Percentiles rank a stretch among this genome's conserved stretches.
These are phyloP conservation scores for Lotmaria passim DNA, from an alignment of 208 protist genomes.

Conservation along the genomic window DNA sequence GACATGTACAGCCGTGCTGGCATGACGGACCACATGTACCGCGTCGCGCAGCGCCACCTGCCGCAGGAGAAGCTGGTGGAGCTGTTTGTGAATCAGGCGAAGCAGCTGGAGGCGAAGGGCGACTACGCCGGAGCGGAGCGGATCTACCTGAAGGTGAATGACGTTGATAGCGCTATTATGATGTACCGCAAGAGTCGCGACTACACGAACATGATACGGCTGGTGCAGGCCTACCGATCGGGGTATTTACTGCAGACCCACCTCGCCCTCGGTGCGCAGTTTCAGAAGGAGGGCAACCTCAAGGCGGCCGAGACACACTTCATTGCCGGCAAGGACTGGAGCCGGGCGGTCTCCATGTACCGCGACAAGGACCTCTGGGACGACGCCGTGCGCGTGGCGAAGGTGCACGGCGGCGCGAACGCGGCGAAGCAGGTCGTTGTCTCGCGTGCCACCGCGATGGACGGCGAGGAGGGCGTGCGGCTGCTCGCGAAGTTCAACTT, in stretches of 20 bases:
- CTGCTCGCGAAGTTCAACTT: constrained; percentile 95
- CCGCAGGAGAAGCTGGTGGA: constrained; percentile 86
- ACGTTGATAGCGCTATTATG: constrained; percentile 97
- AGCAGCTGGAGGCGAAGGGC: constrained; percentile 93
- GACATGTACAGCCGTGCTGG: constrained; percentile 96
- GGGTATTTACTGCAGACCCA: constrained; percentile 95
- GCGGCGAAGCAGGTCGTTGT: constrained; percentile 95
- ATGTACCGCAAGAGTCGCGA: constrained; percentile 95
- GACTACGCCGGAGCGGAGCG: constrained; percentile 96
- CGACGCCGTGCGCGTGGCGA: constrained; percentile 97
- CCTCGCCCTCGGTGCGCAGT: constrained; percentile 94
- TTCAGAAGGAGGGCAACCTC: constrained; percentile 95
- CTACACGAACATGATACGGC: constrained; percentile 94
- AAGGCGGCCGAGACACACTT: constrained; percentile 96
- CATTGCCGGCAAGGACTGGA: constrained; percentile 95
- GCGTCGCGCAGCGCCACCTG: constrained; percentile 92
- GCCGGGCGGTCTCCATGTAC: constrained; percentile 98
- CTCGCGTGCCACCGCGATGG: constrained; percentile 91
- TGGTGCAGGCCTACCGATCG: constrained; percentile 92
- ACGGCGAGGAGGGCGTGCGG: constrained; percentile 94
- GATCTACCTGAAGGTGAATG: constrained; percentile 96
- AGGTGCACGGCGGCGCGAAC: constrained; percentile 93
- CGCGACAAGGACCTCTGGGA: constrained; percentile 96
- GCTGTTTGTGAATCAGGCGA: constrained; percentile 94
- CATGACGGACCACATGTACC: constrained; percentile 95